These are phyloP conservation scores for Ophiostoma quercus DNA, from an alignment of 2,329 filamentous ascomycete genomes.

Conservation along the genomic window DNA sequence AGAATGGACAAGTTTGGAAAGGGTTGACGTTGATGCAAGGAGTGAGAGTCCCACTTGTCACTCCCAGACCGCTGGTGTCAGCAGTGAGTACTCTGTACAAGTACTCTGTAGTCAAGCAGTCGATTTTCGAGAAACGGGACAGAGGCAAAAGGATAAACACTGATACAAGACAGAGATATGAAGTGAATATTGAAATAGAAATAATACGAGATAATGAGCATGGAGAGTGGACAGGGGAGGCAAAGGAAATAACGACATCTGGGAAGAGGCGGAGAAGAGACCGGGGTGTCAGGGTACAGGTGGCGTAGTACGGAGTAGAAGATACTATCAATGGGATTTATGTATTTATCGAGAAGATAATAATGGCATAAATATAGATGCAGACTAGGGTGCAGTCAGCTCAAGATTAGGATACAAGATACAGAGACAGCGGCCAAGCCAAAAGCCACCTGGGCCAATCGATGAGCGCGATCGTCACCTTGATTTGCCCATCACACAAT, in stretches of 20 bases:
- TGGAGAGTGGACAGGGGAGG: conserved; percentile 1
- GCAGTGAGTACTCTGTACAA: background rate
- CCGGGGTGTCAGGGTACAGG: background rate
- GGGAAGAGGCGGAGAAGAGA: conserved; percentile 11
- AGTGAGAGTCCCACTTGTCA: conserved; percentile 13
- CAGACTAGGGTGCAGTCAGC: conserved; percentile 1
- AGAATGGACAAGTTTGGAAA: conserved; percentile 11
- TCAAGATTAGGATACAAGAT: background rate
- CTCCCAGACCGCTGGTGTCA: conserved; percentile 18
- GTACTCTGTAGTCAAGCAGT: background rate
- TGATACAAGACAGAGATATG: background rate
- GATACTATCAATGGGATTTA: too few relatives aligned
- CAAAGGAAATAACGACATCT: conserved; percentile 9
- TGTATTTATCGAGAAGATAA: background rate
- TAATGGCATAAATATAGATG: background rate
- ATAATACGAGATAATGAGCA: background rate
- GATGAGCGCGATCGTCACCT: background rate
- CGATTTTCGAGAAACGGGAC: background rate
- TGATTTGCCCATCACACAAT: background rate
- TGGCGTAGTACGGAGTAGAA: background rate
- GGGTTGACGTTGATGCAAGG: background rate
- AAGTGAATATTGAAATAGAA: background rate
- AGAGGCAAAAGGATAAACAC: background rate
- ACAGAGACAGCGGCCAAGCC: background rate
- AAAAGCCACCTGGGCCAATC: background rate